Conservation (phyloP, 2,329 filamentous ascomycete genomes). For the Colletotrichum viniferum region DNA sequence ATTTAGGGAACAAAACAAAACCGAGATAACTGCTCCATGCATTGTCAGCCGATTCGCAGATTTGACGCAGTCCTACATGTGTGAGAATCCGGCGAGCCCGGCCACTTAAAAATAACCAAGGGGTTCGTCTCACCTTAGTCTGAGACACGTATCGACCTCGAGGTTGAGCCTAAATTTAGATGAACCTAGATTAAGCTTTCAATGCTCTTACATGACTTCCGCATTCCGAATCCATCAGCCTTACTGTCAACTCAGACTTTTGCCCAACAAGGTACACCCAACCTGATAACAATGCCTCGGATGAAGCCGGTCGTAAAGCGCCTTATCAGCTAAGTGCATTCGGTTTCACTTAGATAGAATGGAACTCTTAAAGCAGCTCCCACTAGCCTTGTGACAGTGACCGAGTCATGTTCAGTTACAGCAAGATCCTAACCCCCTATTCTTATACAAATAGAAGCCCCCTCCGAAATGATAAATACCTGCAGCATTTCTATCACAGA, state of each 20-base stretch:
- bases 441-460: neutral
- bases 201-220: neutral
- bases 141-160: neutral
- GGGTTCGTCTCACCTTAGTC: neutral
- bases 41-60: neutral
- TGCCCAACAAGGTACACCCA: neutral
- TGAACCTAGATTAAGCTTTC: neutral
- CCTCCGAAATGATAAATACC: rapidly evolving
- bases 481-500: neutral
- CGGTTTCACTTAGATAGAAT: neutral
- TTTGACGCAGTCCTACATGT: neutral
- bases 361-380: neutral
- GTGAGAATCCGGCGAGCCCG: neutral
- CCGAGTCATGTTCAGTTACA: neutral
- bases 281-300: neutral
- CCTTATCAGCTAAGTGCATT: neutral
- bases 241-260: neutral
- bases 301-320: neutral
- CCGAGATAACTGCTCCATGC: neutral
- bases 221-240: neutral
- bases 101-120: neutral
- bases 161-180: neutral
- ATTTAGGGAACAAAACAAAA: neutral
- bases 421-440: neutral
- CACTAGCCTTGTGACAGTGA: neutral